Evolutionary conservation across 139 green algal genomes (phyloP).

Genomic region (Dunaliella sp.): DNA sequence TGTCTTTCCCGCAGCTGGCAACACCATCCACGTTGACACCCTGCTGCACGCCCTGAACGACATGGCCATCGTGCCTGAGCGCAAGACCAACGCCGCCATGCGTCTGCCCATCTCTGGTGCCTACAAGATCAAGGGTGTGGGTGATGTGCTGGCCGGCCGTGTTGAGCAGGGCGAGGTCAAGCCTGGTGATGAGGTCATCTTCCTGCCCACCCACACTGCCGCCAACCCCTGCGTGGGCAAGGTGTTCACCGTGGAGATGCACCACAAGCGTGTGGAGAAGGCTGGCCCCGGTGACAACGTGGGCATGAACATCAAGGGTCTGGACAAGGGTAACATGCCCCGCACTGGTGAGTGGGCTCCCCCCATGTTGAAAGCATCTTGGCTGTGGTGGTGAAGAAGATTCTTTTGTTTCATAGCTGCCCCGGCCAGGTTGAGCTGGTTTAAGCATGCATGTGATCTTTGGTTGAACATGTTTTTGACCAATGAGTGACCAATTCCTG

Average conservation of each 20-base stretch:
- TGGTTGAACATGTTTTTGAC: too few species aligned
- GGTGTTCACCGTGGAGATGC: constrained; percentile 99
- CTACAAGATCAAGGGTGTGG: constrained; percentile 99
- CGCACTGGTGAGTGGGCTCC: constrained; percentile 54
- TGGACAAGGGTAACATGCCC: constrained; percentile 93
- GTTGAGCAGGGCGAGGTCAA: constrained; percentile 97
- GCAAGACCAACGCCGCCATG: constrained; percentile 80
- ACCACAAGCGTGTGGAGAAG: constrained; percentile 96
- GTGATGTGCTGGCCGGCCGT: constrained; percentile 95
- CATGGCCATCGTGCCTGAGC: constrained; percentile 77
- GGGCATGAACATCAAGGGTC: constrained; percentile 98
- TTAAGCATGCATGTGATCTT: too few species aligned
- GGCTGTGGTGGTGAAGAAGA: too few species aligned
- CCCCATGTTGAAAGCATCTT: too few species aligned
- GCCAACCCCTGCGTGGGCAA: constrained; percentile 90
- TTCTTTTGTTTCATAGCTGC: too few species aligned
- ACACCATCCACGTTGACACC: constrained; percentile 65
- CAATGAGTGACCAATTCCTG: too few species aligned
- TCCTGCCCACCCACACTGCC: constrained; percentile 84
- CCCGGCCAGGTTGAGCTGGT: too few species aligned
- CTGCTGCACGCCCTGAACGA: constrained; percentile 90
- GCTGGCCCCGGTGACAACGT: constrained; percentile 97
- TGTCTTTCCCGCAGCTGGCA: constrained; percentile 4
- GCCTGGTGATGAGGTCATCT: constrained; percentile 86
- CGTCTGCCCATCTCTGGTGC: constrained; percentile 90